Evolutionary conservation across 306 rosid species (phyloP), one percentile per base, ranked within the genome.

Genomic region (Sophora flavescens): DNA sequence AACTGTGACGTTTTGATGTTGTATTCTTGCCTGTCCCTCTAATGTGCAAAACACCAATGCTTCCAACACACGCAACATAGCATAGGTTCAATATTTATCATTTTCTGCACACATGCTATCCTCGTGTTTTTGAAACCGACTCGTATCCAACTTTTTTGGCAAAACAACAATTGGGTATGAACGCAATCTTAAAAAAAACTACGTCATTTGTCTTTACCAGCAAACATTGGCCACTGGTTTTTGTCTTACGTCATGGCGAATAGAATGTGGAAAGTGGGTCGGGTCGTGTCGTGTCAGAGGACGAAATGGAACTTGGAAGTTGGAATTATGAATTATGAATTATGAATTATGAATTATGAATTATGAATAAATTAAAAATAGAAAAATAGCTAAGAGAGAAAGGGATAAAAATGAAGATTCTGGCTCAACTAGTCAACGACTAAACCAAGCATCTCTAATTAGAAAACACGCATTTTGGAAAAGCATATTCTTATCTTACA

Each of bases 201-300:
- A 53, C 32, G 32, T 30, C 32, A 2, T 30, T 30, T 60, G 53
- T n/a, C 2, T 61, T 38, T 68, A 50, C 28, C 54, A 70, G 67
- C 52, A 67, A 57, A 84, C 77, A 36, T 8, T 44, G 68, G 76
- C 56, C 87, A 81, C 70, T 64, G 65, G 56, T 45, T 32, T 54
- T 74, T 80, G 89, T 84, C 88, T 59, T 45, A 50, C 78, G 87
- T 66, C 68, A 54, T 82, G 91, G 30, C 11, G 62, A 75, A 48
- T 62, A 63, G 65, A 70, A 86, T 74, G 80, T 70, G 80, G 61
- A 75, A 50, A 51, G 81, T 50, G 70, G 77, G 57, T 15, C 51
- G n/a, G n/a, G n/a, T n/a, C n/a, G n/a, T n/a, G n/a, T 22, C 22
- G 28, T 35, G 66, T 26, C 66, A 39, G 39, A 50, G 61, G 72